Evolutionary conservation across 108 stramenopile species (phyloP).

Genomic region (Epipyxis sp.): DNA sequence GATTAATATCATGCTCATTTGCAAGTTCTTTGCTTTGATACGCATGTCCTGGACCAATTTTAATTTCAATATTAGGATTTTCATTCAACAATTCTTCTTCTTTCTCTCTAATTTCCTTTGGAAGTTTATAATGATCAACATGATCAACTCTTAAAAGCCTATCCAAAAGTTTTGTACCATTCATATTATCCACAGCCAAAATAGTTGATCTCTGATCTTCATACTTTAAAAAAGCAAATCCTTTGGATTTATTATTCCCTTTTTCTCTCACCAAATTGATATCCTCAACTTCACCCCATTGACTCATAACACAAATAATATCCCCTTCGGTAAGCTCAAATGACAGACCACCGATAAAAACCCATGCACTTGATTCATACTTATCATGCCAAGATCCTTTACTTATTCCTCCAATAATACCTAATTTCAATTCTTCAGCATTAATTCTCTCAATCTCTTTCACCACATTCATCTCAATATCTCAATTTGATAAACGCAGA

Average conservation of each 20-base stretch:
- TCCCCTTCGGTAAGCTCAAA: slow-evolving; percentile 90
- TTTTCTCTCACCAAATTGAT: slow-evolving; percentile 87
- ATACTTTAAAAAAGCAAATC: slow-evolving; percentile 56
- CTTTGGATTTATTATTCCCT: slow-evolving; percentile 78
- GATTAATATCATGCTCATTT: slow-evolving; percentile 63
- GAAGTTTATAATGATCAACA: slow-evolving; percentile 87
- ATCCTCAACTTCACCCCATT: slow-evolving; percentile 86
- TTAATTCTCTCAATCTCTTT: slow-evolving; percentile 74
- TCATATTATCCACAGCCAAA: slow-evolving; percentile 95
- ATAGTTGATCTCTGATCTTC: slow-evolving; percentile 74
- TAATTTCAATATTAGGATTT: slow-evolving; percentile 44
- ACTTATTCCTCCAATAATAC: slow-evolving; percentile 66
- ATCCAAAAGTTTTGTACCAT: slow-evolving; percentile 70
- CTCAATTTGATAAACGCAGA: too few relatives aligned
- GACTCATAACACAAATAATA: slow-evolving; percentile 82
- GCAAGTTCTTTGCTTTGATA: slow-evolving; percentile 76
- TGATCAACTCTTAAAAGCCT: slow-evolving; percentile 89
- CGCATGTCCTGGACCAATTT: slow-evolving; percentile 67
- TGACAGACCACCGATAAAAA: slow-evolving; percentile 84
- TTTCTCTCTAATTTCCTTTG: slow-evolving; percentile 77
- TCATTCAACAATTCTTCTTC: slow-evolving; percentile 61
- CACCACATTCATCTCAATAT: slow-evolving; percentile 54
- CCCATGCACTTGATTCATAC: slow-evolving; percentile 88
- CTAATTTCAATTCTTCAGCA: slow-evolving; percentile 74
- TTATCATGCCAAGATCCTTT: slow-evolving; percentile 89